phyloP scores from a whole-genome alignment of 169 alveolate genomes.

The Cryptosporidium canis region DNA sequence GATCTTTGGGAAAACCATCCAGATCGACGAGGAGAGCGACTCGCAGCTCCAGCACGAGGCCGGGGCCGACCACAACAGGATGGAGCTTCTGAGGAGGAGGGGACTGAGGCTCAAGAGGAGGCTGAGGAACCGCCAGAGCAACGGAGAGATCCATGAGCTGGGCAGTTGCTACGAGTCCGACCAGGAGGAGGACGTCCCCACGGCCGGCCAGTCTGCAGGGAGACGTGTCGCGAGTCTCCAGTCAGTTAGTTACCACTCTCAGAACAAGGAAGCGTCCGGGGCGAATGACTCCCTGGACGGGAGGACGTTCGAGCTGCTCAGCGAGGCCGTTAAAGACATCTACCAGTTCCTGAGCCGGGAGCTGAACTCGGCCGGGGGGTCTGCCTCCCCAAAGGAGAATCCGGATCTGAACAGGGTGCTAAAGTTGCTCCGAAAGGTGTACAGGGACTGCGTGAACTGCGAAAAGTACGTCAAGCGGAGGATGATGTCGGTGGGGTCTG shows the following conservation, averaged over 20 bases:
- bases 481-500: not conserved
- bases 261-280: not conserved
- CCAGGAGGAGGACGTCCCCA: not conserved
- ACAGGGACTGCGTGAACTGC: conserved; percentile 14
- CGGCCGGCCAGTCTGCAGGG: too few relatives aligned
- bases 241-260: not conserved
- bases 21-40: not conserved
- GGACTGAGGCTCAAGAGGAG: not conserved
- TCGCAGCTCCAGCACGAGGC: not conserved
- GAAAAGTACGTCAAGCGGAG: conserved; percentile 1
- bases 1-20: not conserved
- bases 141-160: not conserved
- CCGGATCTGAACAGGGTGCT: conserved; percentile 16
- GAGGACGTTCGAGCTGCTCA: not conserved
- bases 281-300: not conserved
- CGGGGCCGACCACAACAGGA: not conserved
- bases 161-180: not conserved
- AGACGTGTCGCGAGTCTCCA: not conserved
- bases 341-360: conserved; percentile 15
- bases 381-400: conserved; percentile 51
- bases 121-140: not conserved
- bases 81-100: not conserved
- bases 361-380: conserved; percentile 16
- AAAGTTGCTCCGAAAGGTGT: not conserved
- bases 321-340: conserved; percentile 19